Conservation (phyloP, 345 rosid species). For the Gossypium arboreum region DNA sequence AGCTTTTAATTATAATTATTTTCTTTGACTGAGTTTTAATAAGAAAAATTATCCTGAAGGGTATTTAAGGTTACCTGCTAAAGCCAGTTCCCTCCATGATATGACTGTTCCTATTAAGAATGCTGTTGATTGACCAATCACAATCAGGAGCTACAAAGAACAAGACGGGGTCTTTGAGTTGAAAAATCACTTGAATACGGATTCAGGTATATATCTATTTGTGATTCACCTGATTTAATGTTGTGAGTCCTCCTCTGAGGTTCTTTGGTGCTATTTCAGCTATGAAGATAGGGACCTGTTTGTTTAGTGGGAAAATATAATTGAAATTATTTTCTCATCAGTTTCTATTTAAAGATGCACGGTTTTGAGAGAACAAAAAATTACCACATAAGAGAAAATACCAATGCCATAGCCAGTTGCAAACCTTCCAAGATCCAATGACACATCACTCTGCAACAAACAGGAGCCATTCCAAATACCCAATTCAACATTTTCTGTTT, state of each 20-base stretch:
- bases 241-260: conserved; percentile 85
- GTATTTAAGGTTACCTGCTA: conserved; percentile 47
- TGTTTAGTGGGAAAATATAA: conserved; percentile 3
- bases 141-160: conserved; percentile 68
- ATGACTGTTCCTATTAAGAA: conserved; percentile 63
- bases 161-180: neutral
- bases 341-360: neutral
- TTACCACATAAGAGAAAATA: conserved; percentile 88
- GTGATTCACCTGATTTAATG: conserved; percentile 56
- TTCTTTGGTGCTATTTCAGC: conserved; percentile 93
- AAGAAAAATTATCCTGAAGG: neutral
- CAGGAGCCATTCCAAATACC: neutral
- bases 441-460: conserved; percentile 46
- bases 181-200: too few species aligned
- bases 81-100: conserved; percentile 76
- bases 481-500: neutral
- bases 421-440: conserved; percentile 81
- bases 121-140: conserved; percentile 58
- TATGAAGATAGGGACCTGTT: conserved; percentile 75
- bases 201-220: too few species aligned
- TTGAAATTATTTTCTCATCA: neutral
- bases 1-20: neutral
- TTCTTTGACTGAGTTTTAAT: neutral
- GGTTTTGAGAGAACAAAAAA: neutral
- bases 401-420: conserved; percentile 88